Evolutionary conservation across 2,329 filamentous ascomycete genomes (phyloP), one percentile per base, ranked within the genome.

Genomic region (Trichoderma atroviride): DNA sequence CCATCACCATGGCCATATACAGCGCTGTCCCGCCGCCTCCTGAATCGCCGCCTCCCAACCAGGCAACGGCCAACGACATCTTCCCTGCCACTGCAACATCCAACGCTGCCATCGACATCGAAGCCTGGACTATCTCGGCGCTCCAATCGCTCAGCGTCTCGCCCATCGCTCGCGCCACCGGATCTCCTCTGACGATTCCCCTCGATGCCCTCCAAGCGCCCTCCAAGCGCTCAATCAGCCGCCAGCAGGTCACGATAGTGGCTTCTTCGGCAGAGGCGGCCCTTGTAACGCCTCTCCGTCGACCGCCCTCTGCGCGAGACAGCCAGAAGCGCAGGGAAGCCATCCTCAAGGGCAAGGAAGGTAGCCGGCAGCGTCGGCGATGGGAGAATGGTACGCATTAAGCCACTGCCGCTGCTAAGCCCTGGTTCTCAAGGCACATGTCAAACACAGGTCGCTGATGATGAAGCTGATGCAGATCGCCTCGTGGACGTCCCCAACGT

Each of bases 301-400:
- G 81, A 68, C 86, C 81, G 66, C 83, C 77, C 0, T 84, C 84
- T 22, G 79, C 81, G 37, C 79, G 84, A 78, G 91, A 89, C 71
- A 87, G 85, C 73, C 79, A 84, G 78, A 81, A 81, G 68, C 82
- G 87, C 63, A 89, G 94, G 22, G 93, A 97, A 73, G 88, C 89
- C 2, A 77, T 97, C 64, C 84, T 96, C 37, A 96, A 94, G 82
- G 95, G 95, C 69, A 97, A 96, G 74, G 94, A 97, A 79, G 95
- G 95, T 40, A 95, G 89, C 75, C 88, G 95, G 43, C 90, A 95
- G 75, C 86, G 95, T 61, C 90, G 95, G 75, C 87, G 95, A 68
- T 98, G 94, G 94, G 96, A 99, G 83, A 99, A 98, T 80, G 92
- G 93, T 96, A 43, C 19, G n/a, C 19, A 86, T 73, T 43, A 24